Base-by-base conservation (phyloP, 345 rosid species). In the Viola odorata region DNA sequence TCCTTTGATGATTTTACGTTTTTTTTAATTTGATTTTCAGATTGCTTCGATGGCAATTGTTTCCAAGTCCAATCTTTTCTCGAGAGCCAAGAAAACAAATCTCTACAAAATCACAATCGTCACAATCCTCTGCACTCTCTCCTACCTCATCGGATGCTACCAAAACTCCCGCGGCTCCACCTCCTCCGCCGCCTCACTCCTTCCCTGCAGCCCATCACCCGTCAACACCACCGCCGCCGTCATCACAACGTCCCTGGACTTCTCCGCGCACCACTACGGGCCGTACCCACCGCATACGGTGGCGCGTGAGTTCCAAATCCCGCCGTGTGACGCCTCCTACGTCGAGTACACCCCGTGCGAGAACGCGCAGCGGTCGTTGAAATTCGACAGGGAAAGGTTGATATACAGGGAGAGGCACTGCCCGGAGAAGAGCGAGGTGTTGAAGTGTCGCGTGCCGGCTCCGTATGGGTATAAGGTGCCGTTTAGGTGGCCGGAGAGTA, bases 331-430 rank as follows among this genome's bases (percentile, higher is more conserved):
- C 56, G 58, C 69, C 7, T 52, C 69, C 1, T 80, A 48, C 63
- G 63, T 78, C 38, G 96, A 91, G 77, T 72, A 89, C 66, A 83
- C 88, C 48, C 98, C 96, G 0, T 91, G 96, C 65, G 89, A 91
- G 77, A 94, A 80, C 65, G 62, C n/a, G 23, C 17, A 65, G 0
- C 77, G 98, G 8, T 87, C 98, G 14, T 41, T 85, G 44, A 64
- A 57, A 41, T 92, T 85, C 69, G 72, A 79, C 0, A 67, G 96
- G 42, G 14, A 80, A 15, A 81, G 81, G 60, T 56, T 85, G 55
- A 62, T 89, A 1, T 92, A 89, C 69, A 70, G 98, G 51, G 96
- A 92, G 70, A 77, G 98, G 16, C 98, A 92, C 63, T 87, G 95
- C 64, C 95, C 88, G 0, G 84, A 58, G 32, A 72, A 65, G 50